These are phyloP conservation scores for Spergularia bocconei DNA, from an alignment of 148 eudicot genomes.

Conservation along the genomic window DNA sequence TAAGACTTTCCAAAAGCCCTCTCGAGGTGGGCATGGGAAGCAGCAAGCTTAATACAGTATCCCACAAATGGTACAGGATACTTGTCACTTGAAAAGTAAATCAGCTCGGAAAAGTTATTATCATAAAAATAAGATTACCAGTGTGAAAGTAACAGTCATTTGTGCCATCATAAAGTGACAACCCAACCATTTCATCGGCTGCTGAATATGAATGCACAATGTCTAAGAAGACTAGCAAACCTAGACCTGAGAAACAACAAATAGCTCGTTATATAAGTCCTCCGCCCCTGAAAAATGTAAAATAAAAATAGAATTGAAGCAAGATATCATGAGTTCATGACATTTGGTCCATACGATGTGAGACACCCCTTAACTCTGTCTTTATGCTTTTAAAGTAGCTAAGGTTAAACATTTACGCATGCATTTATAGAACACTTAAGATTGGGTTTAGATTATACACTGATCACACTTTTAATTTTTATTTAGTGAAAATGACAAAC, in stretches of 20 bases:
- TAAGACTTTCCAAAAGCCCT: background rate
- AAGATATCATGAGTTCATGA: background rate
- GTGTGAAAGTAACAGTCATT: conserved; percentile 95
- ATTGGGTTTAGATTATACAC: conserved; percentile 1
- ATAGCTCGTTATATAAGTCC: conserved; percentile 14
- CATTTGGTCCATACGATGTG: background rate
- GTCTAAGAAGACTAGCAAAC: conserved; percentile 86
- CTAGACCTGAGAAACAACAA: conserved; percentile 56
- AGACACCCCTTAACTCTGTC: background rate
- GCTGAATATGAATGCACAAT: conserved; percentile 94
- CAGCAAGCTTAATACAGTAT: background rate
- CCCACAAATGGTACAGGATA: background rate
- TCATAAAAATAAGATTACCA: conserved; percentile 42
- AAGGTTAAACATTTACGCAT: background rate
- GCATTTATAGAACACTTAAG: background rate
- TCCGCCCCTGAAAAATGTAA: background rate
- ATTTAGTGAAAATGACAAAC: background rate
- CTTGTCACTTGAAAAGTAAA: background rate
- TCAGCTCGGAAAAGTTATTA: background rate
- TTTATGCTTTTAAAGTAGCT: background rate
- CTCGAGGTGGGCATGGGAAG: background rate
- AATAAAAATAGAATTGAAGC: background rate
- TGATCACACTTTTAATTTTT: conserved; percentile 4
- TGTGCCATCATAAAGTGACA: conserved; percentile 92
- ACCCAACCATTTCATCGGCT: conserved; percentile 97